These are phyloP conservation scores for Euphorbia celastroides DNA, from an alignment of 441 rosid species.

Conservation along the genomic window DNA sequence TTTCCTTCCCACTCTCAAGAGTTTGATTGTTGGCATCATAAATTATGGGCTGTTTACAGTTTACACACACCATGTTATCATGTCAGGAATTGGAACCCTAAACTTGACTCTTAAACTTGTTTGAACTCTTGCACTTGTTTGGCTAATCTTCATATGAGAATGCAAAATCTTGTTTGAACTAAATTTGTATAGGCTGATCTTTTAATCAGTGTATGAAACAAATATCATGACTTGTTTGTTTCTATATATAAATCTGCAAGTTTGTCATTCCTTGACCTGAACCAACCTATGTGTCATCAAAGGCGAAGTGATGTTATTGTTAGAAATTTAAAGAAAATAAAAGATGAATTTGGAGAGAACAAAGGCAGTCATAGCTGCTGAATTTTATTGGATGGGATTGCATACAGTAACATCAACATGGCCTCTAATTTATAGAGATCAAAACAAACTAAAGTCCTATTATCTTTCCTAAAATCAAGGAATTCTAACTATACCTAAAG, in stretches of 20 bases:
- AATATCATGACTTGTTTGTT: neutral
- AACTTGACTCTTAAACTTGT: neutral
- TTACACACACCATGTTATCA: neutral
- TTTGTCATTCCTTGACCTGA: neutral
- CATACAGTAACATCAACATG: too few relatives aligned
- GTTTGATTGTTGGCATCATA: neutral
- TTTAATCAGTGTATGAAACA: neutral
- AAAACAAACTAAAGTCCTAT: too few relatives aligned
- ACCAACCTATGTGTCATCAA: neutral
- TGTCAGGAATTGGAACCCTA: neutral
- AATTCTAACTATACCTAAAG: too few relatives aligned
- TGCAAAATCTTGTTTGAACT: conserved; percentile 2
- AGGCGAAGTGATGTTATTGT: neutral
- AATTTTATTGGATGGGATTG: too few relatives aligned
- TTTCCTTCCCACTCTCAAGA: neutral
- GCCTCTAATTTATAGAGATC: too few relatives aligned
- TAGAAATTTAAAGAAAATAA: too few relatives aligned
- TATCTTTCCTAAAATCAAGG: too few relatives aligned
- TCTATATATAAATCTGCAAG: neutral
- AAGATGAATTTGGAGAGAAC: too few relatives aligned
- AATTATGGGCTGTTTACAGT: neutral
- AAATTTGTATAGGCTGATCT: neutral
- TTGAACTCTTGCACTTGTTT: neutral
- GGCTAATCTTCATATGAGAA: neutral
- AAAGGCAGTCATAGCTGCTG: too few relatives aligned